phyloP scores from a whole-genome alignment of 495 filamentous ascomycete genomes.

The Talaromyces wortmannii region DNA sequence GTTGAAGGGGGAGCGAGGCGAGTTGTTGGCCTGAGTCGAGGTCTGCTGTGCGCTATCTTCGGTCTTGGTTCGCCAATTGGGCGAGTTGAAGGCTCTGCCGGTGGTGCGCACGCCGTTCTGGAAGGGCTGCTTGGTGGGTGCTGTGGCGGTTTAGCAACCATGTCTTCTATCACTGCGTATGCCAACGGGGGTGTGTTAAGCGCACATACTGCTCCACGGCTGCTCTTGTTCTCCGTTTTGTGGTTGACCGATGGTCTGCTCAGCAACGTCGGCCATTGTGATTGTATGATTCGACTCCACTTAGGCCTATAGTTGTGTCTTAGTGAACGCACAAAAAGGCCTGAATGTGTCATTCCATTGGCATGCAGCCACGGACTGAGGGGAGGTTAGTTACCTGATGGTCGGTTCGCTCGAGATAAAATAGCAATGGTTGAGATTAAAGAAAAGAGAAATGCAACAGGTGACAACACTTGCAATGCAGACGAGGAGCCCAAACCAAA shows the following conservation, averaged over 20 bases:
- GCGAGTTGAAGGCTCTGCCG: slow-evolving; percentile 39
- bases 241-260: background rate
- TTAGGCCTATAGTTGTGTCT: background rate
- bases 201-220: slow-evolving; percentile 4
- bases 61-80: slow-evolving; percentile 39
- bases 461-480: too few species aligned
- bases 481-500: background rate
- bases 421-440: too few species aligned
- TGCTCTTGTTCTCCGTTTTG: background rate
- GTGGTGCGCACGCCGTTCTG: slow-evolving; percentile 32
- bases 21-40: slow-evolving; percentile 20
- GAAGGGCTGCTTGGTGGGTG: slow-evolving; percentile 26
- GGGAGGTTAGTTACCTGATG: too few species aligned
- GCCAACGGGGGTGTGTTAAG: background rate
- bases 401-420: too few species aligned
- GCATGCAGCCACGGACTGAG: too few species aligned
- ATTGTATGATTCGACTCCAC: background rate
- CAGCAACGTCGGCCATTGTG: slow-evolving; percentile 4
- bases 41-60: slow-evolving; percentile 22
- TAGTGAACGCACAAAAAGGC: background rate
- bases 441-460: too few species aligned
- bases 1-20: slow-evolving; percentile 7
- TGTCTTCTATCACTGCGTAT: background rate
- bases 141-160: slow-evolving; percentile 19
- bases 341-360: background rate